Evolutionary conservation across 176 grass and related monocot species (phyloP).

Genomic region (Urochloa ruziziensis): DNA sequence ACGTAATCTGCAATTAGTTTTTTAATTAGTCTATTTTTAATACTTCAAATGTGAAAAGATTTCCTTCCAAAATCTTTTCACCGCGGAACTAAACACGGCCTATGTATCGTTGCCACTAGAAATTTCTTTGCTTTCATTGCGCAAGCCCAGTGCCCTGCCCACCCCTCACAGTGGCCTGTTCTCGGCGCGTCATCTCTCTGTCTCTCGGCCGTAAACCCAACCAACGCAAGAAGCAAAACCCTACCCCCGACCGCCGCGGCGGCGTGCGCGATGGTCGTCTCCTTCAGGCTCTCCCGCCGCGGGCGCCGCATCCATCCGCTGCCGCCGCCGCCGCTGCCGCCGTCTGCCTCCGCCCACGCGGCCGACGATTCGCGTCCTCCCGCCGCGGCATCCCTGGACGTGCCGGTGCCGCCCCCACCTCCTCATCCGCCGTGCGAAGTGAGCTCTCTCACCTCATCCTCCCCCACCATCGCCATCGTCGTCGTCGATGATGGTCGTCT

Average conservation of each 20-base stretch:
- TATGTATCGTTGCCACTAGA: no score
- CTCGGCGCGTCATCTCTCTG: not conserved
- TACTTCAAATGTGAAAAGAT: no score
- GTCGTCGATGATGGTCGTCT: no score
- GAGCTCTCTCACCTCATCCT: not conserved
- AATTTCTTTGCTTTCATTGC: no score
- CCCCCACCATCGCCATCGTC: not conserved
- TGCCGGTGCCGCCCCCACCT: not conserved
- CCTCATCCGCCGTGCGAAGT: not conserved
- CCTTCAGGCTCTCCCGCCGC: slow-evolving; percentile 35
- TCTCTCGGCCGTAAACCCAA: not conserved
- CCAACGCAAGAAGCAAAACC: slow-evolving; percentile 21
- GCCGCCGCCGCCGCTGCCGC: not conserved
- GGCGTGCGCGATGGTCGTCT: slow-evolving; percentile 38
- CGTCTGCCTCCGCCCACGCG: not conserved
- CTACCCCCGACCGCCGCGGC: slow-evolving; percentile 1
- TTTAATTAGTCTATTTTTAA: no score
- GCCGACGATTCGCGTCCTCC: not conserved
- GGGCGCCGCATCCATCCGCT: slow-evolving; percentile 47
- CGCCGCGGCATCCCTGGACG: not conserved
- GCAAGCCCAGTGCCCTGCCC: no score
- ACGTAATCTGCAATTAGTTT: no score
- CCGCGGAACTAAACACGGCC: no score
- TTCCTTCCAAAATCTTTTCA: no score
- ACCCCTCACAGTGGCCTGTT: no score